Conservation (phyloP, 2,329 filamentous ascomycete genomes). For the Colletotrichum lupini region DNA sequence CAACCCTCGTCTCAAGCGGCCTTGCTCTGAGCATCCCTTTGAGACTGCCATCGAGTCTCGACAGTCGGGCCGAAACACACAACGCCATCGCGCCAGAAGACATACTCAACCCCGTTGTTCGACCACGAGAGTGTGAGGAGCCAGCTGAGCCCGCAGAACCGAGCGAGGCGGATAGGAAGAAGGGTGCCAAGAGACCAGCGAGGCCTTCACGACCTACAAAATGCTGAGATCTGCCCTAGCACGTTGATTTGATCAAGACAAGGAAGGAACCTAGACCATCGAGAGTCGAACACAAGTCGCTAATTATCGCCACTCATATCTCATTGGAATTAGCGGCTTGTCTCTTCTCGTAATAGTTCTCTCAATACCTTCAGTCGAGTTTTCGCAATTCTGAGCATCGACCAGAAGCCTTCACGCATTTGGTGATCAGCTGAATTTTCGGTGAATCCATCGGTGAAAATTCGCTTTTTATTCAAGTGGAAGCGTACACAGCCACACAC, state of each 20-base stretch:
- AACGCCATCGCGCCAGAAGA: neutral
- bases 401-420: no score
- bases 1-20: neutral
- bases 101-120: neutral
- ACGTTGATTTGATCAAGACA: no score
- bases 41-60: neutral
- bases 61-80: neutral
- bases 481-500: neutral
- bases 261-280: neutral
- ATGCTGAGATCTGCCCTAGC: neutral
- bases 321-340: no score
- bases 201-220: neutral
- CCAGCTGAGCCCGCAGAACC: slow-evolving; percentile 14
- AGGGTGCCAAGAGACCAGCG: neutral
- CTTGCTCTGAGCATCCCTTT: neutral
- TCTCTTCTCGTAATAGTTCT: no score
- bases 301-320: no score
- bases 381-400: no score
- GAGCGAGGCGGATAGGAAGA: slow-evolving; percentile 19
- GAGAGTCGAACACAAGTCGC: neutral
- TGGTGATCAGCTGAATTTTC: rapidly evolving
- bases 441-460: no score
- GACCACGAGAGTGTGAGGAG: slow-evolving; percentile 14
- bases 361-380: no score
- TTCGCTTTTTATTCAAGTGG: no score